These are phyloP conservation scores for Meyerozyma carpophila DNA, from an alignment of 1,139 yeast genomes.

Conservation along the genomic window DNA sequence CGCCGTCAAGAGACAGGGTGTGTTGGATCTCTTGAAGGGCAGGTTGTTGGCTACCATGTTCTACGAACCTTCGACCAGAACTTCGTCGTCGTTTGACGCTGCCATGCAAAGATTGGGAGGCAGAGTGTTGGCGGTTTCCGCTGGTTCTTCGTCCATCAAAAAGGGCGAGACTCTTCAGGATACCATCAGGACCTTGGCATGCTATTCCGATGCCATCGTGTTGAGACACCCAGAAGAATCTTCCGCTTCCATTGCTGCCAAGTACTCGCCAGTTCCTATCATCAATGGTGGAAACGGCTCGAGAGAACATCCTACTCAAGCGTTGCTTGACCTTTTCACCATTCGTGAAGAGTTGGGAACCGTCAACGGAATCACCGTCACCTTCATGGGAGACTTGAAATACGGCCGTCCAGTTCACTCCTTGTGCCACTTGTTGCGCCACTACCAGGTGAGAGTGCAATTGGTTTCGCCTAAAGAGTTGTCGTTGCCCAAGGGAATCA, in stretches of 20 bases:
- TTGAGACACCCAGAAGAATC: conserved; percentile 94
- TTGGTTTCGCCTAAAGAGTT: conserved; percentile 89
- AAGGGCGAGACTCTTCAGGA: conserved; percentile 99
- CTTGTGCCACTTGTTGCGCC: conserved; percentile 81
- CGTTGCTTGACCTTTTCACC: conserved; percentile 93
- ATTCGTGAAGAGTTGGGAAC: conserved; percentile 99
- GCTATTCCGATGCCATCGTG: conserved; percentile 95
- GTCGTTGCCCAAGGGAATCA: conserved; percentile 70
- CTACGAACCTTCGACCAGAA: conserved; percentile 97
- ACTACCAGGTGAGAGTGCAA: conserved; percentile 90
- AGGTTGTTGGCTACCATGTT: conserved; percentile 91
- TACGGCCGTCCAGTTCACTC: conserved; percentile 99
- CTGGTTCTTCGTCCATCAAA: conserved; percentile 84
- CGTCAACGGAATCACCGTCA: conserved; percentile 94
- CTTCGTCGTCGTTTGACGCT: conserved; percentile 93
- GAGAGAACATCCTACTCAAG: conserved; percentile 98
- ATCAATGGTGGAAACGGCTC: conserved; percentile 98
- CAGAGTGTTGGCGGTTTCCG: conserved; percentile 83
- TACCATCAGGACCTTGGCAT: conserved; percentile 89
- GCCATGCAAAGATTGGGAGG: conserved; percentile 99
- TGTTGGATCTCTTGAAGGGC: conserved; percentile 82
- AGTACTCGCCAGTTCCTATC: conserved; percentile 94
- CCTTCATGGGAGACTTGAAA: conserved; percentile 98
- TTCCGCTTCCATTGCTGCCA: conserved; percentile 91
- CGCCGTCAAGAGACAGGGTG: conserved; percentile 96